A percentile compares a stretch with the other conserved stretches of the same genome.
These are phyloP conservation scores for Fusarium coicis DNA, from an alignment of 2,329 filamentous ascomycete species.

Conservation along the genomic window DNA sequence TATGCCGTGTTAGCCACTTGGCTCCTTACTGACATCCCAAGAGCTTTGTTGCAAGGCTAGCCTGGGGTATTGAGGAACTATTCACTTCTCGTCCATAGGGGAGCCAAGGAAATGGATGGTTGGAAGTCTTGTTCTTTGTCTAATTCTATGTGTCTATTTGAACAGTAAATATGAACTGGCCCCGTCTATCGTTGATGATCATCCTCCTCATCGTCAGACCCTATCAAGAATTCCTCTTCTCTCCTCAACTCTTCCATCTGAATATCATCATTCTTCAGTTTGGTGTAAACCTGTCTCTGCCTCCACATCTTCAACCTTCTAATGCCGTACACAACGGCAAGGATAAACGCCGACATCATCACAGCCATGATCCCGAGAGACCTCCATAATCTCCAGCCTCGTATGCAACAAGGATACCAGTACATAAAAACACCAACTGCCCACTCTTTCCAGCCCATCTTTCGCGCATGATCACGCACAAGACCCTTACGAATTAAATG, in stretches of 20 bases:
- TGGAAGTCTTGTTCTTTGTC: not conserved
- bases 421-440: constrained; percentile 42
- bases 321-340: constrained; percentile 22
- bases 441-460: constrained; percentile 46
- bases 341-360: not conserved
- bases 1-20: no score
- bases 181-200: not conserved
- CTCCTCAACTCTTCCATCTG: constrained; percentile 51
- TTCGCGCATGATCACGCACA: constrained; percentile 41
- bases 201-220: constrained; percentile 29
- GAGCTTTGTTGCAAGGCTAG: fast-evolving
- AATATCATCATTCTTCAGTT: constrained; percentile 40
- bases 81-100: fast-evolving
- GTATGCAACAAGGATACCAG: constrained; percentile 49
- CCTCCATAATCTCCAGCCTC: constrained; percentile 49
- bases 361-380: constrained; percentile 32
- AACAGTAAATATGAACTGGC: not conserved
- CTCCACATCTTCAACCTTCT: constrained; percentile 9
- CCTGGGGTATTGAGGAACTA: not conserved
- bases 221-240: constrained; percentile 36
- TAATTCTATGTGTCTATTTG: not conserved
- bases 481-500: constrained; percentile 49
- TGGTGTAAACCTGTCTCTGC: constrained; percentile 30
- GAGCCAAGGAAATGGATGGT: not conserved
- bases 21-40: not conserved